phyloP scores from a whole-genome alignment of 345 rosid species.

The Eucalyptus polyanthemos region DNA sequence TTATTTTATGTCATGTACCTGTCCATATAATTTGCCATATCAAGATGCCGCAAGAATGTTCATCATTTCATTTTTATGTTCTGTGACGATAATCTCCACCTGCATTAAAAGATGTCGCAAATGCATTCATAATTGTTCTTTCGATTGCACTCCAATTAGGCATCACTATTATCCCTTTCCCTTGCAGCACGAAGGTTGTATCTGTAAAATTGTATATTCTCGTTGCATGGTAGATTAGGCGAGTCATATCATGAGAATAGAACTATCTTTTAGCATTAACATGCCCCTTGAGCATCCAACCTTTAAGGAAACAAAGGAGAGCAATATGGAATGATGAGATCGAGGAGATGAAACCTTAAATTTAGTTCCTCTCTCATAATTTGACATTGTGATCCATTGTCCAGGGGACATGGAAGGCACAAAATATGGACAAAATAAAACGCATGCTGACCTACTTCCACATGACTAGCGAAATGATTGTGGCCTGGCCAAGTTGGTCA shows the following conservation, averaged over 20 bases:
- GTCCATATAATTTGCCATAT: neutral
- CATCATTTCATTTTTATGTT: neutral
- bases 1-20: neutral
- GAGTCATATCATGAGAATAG: neutral
- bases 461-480: neutral
- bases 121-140: neutral
- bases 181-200: neutral
- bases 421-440: neutral
- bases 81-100: neutral
- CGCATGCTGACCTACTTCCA: neutral
- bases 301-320: neutral
- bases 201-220: neutral
- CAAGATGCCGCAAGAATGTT: neutral
- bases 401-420: neutral
- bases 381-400: neutral
- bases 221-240: neutral
- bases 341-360: neutral
- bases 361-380: neutral
- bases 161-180: neutral
- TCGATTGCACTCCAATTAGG: neutral
- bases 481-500: neutral
- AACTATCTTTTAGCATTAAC: neutral
- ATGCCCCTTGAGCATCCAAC: neutral
- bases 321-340: neutral
- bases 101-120: no score